Conservation (phyloP, 768 basidiomycete genomes). For the Mycena maculata region DNA sequence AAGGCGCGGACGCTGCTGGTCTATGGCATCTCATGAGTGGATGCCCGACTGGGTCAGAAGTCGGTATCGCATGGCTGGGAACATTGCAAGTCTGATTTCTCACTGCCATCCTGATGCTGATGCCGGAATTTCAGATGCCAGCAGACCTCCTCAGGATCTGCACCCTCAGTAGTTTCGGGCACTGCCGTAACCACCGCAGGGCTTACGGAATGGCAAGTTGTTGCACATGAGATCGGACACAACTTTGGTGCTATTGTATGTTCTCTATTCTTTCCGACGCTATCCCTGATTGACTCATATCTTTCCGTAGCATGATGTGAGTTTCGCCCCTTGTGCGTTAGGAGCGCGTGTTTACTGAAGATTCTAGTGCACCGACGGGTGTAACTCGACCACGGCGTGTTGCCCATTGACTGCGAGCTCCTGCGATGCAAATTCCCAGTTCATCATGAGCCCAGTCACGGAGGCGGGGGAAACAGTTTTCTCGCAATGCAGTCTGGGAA, state of each 20-base stretch:
- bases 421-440: slow-evolving; percentile 75
- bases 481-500: slow-evolving; percentile 84
- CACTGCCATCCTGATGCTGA: slow-evolving; percentile 9
- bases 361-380: slow-evolving; percentile 73
- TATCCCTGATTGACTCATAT: slow-evolving; percentile 22
- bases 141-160: slow-evolving; percentile 58
- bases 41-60: slow-evolving; percentile 83
- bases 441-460: slow-evolving; percentile 89
- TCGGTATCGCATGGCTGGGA: slow-evolving; percentile 90
- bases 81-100: slow-evolving; percentile 63
- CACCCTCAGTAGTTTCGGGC: slow-evolving; percentile 72
- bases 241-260: slow-evolving; percentile 91
- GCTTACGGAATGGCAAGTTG: slow-evolving; percentile 83
- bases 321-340: slow-evolving; percentile 23
- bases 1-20: slow-evolving; percentile 79
- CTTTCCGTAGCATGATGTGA: slow-evolving; percentile 66
- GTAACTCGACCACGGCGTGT: slow-evolving; percentile 67
- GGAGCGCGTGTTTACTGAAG: slow-evolving; percentile 10
- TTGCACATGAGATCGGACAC: slow-evolving; percentile 86
- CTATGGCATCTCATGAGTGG: slow-evolving; percentile 92
- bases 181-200: slow-evolving; percentile 86
- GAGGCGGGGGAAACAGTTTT: slow-evolving; percentile 73
- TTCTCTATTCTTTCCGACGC: slow-evolving; percentile 33
- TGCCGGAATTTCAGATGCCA: slow-evolving; percentile 58
- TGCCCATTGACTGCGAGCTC: slow-evolving; percentile 72